Evolutionary conservation across 2,329 filamentous ascomycete genomes (phyloP).

Genomic region (Verticillium tricorpus): DNA sequence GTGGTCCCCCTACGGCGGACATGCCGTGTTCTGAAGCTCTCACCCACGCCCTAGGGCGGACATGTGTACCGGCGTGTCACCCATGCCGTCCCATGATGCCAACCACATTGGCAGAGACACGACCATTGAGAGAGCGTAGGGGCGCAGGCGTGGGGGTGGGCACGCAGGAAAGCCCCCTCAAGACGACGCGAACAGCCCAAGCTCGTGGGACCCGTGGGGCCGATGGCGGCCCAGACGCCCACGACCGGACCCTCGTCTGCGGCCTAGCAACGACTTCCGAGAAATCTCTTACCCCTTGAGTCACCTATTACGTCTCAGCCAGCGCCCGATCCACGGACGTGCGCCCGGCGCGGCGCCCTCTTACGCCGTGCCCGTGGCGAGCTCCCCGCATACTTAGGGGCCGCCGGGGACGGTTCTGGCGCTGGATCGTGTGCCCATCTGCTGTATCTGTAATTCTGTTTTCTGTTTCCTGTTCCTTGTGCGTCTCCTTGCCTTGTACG

Average conservation of each 20-base stretch:
- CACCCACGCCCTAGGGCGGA: not conserved
- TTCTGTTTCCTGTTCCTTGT: not conserved
- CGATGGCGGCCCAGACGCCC: not conserved
- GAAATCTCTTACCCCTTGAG: not conserved
- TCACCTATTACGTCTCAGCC: not conserved
- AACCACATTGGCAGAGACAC: not conserved
- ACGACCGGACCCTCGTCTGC: not conserved
- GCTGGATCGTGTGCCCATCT: not conserved
- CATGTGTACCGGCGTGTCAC: not conserved
- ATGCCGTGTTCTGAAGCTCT: not conserved
- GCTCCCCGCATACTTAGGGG: not conserved
- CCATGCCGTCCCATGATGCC: not conserved
- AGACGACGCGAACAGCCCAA: not conserved
- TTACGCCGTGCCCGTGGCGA: not conserved
- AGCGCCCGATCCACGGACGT: not conserved
- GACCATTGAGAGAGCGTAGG: not conserved
- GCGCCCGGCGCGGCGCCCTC: not conserved
- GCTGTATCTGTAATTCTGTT: not conserved
- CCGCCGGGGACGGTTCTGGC: not conserved
- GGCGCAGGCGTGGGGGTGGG: not conserved
- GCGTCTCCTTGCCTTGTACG: not conserved
- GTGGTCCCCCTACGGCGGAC: too few species aligned
- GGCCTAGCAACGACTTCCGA: not conserved
- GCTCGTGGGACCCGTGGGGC: not conserved
- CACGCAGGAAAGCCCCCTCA: not conserved